Evolutionary conservation across 495 filamentous ascomycete genomes (phyloP).

Genomic region (Glonium stellatum): DNA sequence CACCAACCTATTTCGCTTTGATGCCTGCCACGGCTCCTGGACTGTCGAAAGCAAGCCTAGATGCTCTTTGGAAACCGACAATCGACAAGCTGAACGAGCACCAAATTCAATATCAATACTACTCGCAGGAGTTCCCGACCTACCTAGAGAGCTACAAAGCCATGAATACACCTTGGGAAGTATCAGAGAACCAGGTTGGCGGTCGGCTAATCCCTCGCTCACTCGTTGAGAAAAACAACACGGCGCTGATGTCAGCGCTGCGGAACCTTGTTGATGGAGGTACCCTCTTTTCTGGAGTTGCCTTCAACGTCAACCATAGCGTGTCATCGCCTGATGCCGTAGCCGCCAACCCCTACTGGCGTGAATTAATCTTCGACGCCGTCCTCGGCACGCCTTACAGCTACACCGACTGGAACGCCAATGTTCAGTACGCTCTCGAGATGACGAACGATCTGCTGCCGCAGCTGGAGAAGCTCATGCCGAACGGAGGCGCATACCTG

Average conservation of each 20-base stretch:
- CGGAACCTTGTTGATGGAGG: neutral
- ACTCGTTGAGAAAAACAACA: slow-evolving; percentile 1
- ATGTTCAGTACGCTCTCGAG: neutral
- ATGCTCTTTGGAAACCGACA: slow-evolving; percentile 8
- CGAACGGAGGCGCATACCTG: neutral
- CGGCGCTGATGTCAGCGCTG: neutral
- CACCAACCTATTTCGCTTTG: neutral
- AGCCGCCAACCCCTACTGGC: neutral
- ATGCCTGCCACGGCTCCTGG: slow-evolving; percentile 10
- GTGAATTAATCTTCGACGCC: neutral
- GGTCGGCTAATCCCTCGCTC: slow-evolving; percentile 1
- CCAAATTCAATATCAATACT: slow-evolving; percentile 10
- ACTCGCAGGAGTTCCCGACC: slow-evolving; percentile 7
- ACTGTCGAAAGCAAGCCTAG: slow-evolving; percentile 2
- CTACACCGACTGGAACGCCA: slow-evolving; percentile 5
- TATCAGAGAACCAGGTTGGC: slow-evolving; percentile 1
- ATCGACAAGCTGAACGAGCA: slow-evolving; percentile 1
- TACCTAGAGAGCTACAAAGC: slow-evolving; percentile 8
- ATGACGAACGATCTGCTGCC: slow-evolving; percentile 3
- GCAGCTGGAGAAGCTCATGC: neutral
- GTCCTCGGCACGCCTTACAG: neutral
- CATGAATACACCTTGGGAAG: slow-evolving; percentile 11
- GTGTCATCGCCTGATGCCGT: neutral
- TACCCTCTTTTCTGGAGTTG: neutral
- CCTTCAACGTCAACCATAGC: neutral